Evolutionary conservation across 78 protist species (phyloP), one percentile per base, ranked within the genome.

Genomic region (Polysphondylium violaceum): DNA sequence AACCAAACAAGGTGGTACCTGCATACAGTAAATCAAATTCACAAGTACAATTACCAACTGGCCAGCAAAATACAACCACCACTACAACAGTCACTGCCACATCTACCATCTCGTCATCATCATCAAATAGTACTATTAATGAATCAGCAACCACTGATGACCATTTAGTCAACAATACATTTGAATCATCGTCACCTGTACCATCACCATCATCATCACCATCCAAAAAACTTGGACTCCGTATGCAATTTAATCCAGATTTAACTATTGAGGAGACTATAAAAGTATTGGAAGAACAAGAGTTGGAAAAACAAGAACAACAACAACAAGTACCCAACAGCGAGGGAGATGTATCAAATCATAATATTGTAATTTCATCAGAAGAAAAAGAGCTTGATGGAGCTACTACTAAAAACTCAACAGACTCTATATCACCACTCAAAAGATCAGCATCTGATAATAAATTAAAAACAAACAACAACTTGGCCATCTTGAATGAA

Each of bases 151-250:
- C 27, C 38, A 44, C 7, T 27, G 86, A 75, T 12, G 47, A 58
- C 44, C 86, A 58, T 55, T 59, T n/a, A 76, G 35, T 31, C 3
- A 27, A 50, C 14, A 69, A 65, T 25, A 64, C 35, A 27, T 79
- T 79, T 72, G 21, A 44, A 36, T 16, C 58, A 16, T 79, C 89
- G 8, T 79, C 89, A 5, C 89, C 89, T 8, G 75, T 68, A 21
- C 75, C 78, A 50, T 67, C 89, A 53, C 89, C 89, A 36, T 40
- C 71, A 27, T 65, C 76, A 25, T 79, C 88, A 38, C 65, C 59
- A 3, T 64, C 55, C 23, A 78, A 78, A 16, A 78, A 53, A 38
- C 35, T 19, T 51, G 43, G 73, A 16, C 17, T 60, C 1, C 50
- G 38, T 40, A 29, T 33, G 38, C 89, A 79, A 55, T 53, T 79